Evolutionary conservation across 805 yeast species (phyloP), one percentile per base, ranked within the genome.

Genomic region (Monosporozyma solicola): DNA sequence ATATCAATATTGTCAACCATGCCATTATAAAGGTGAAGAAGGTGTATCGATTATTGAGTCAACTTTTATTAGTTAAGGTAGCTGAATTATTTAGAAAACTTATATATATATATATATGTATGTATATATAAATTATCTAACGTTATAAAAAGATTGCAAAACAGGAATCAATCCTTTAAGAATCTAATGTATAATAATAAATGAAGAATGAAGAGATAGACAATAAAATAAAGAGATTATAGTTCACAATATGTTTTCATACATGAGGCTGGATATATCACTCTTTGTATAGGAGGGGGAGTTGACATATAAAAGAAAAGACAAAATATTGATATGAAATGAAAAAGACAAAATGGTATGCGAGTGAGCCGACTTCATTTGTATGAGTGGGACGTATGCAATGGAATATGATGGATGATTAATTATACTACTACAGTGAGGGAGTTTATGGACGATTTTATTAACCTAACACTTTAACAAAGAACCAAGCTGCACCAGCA

Each of bases 401-500:
- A 45, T 27, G 32, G n/a, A 20, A 43, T 11, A 24, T 43, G 46
- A 43, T 24, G n/a, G 20, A 13, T 22, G 16, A 29, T 25, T 27
- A 2, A 29, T 25, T 27, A 27, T 27, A 16, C 22, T 39, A 22
- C 43, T 39, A 39, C 25, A 39, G 8, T 20, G 25, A 27, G 29
- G 29, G 7, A 2, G 5, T 1, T 7, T 27, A 27, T 27, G 29
- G 29, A 20, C 20, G 29, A 27, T 27, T 27, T 27, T 27, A 22
- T 55, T 55, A 61, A 49, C 63, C 96, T 55, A 92, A 82, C 57
- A 84, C 68, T 66, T 83, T 85, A 35, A 92, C 99, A 66, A 91
- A 79, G 47, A 80, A 81, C 96, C 96, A 92, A 10, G 99, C 99
- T 25, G 95, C 87, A 4, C 96, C 95, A 4, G 99, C 98, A 24